phyloP scores from a whole-genome alignment of 1,284 basidiomycete species.

The Marasmius sp. region DNA sequence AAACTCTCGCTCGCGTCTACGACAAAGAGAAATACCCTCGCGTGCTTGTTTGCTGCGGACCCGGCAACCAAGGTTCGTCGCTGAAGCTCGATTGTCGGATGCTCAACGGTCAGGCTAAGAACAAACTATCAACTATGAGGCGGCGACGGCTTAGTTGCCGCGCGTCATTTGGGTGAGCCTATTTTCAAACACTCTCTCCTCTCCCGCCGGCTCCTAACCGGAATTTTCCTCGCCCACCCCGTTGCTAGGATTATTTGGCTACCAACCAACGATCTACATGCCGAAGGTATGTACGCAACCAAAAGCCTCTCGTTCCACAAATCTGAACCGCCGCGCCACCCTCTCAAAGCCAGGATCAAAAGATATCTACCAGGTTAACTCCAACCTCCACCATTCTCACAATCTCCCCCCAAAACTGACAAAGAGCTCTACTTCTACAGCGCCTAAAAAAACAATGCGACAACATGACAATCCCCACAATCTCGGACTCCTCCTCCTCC shows the following conservation, averaged over 20 bases:
- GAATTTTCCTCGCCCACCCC: background rate
- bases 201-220: background rate
- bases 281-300: constrained; percentile 67
- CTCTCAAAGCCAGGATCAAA: constrained; percentile 73
- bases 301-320: background rate
- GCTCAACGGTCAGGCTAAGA: background rate
- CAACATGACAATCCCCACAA: constrained; percentile 79
- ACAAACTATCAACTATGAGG: constrained; percentile 35
- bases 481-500: too few relatives aligned
- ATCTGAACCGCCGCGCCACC: background rate
- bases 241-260: constrained; percentile 80
- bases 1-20: constrained; percentile 81
- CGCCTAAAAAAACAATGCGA: constrained; percentile 84
- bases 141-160: constrained; percentile 96
- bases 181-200: background rate
- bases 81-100: background rate
- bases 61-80: constrained; percentile 82
- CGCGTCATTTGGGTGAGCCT: constrained; percentile 81
- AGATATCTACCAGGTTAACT: constrained; percentile 79
- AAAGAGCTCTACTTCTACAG: too few relatives aligned
- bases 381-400: background rate
- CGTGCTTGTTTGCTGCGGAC: constrained; percentile 93
- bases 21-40: constrained; percentile 61
- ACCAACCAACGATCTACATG: constrained; percentile 83
- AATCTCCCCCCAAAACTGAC: too few relatives aligned